A percentile compares a stretch with the other conserved stretches of the same genome.
phyloP scores from a whole-genome alignment of 2,329 filamentous ascomycete species.

The Trichoderma lentiforme region DNA sequence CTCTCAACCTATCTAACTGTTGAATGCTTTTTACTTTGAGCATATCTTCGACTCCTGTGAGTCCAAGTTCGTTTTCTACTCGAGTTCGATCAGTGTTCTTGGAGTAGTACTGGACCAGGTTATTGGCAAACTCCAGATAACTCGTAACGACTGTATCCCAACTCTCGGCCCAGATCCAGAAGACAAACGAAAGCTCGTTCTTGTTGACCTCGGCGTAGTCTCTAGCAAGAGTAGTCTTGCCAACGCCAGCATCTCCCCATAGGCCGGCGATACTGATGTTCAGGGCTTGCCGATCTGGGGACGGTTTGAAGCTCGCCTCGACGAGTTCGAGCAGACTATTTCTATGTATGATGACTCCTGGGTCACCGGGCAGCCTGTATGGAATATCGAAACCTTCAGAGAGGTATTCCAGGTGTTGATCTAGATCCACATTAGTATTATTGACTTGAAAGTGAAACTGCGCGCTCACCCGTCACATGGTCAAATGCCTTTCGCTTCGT shows the following conservation, averaged over 20 bases:
- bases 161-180: constrained; percentile 28
- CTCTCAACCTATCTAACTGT: constrained; percentile 23
- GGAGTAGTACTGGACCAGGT: constrained; percentile 24
- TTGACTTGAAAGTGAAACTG: neutral
- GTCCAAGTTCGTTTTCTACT: constrained; percentile 26
- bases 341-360: constrained; percentile 19
- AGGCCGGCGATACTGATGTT: constrained; percentile 24
- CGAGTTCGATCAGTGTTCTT: constrained; percentile 17
- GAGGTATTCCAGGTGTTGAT: constrained; percentile 22
- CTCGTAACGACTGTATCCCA: constrained; percentile 28
- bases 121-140: constrained; percentile 27
- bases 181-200: constrained; percentile 25
- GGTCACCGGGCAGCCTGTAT: constrained; percentile 21
- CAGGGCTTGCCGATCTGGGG: constrained; percentile 11
- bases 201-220: constrained; percentile 25
- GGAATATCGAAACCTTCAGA: constrained; percentile 21
- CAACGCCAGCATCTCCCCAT: constrained; percentile 25
- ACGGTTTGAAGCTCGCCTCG: constrained; percentile 20
- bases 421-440: constrained; percentile 12
- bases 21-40: constrained; percentile 24
- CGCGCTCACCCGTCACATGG: constrained; percentile 19
- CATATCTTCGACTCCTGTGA: constrained; percentile 27
- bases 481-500: constrained; percentile 24
- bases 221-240: constrained; percentile 27
- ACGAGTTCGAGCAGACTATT: constrained; percentile 22